Conservation (phyloP, 2,329 filamentous ascomycete species). For the Ceratocystis diversiconidia region DNA sequence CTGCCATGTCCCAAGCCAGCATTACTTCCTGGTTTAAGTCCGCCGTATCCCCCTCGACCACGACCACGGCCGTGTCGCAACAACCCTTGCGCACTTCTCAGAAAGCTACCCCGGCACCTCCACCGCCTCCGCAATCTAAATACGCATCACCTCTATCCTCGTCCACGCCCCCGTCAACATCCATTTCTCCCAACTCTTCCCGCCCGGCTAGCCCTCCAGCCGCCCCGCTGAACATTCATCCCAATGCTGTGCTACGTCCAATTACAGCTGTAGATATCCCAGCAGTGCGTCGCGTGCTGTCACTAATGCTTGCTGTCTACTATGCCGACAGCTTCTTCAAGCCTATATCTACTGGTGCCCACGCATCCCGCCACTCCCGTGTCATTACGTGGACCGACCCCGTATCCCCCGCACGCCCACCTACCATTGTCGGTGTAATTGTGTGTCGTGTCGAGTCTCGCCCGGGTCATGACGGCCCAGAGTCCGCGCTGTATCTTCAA, state of each 20-base stretch:
- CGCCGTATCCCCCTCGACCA: slow-evolving; percentile 27
- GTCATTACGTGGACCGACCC: slow-evolving; percentile 43
- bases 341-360: slow-evolving; percentile 35
- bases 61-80: slow-evolving; percentile 12
- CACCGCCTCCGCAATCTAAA: slow-evolving; percentile 20
- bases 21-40: slow-evolving; percentile 48
- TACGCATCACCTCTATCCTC: slow-evolving; percentile 19
- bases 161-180: slow-evolving; percentile 14
- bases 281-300: slow-evolving; percentile 49
- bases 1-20: slow-evolving; percentile 37
- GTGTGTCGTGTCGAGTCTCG: slow-evolving; percentile 48
- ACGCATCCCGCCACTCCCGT: slow-evolving; percentile 42
- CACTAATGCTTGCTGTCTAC: slow-evolving; percentile 47
- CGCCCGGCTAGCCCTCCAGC: slow-evolving; percentile 19
- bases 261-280: slow-evolving; percentile 39
- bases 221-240: slow-evolving; percentile 27
- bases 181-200: slow-evolving; percentile 14
- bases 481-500: slow-evolving; percentile 47
- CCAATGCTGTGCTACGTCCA: slow-evolving; percentile 38
- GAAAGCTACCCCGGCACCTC: slow-evolving; percentile 20
- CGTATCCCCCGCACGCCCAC: slow-evolving; percentile 20
- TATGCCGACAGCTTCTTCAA: slow-evolving; percentile 53
- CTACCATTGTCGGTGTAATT: slow-evolving; percentile 45
- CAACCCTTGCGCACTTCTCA: slow-evolving; percentile 20
- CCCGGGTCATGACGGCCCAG: slow-evolving; percentile 25